A percentile compares a stretch with the other conserved stretches of the same genome.
Conservation (phyloP, 192 early-diverging fungal species). For the Podila epigama region DNA sequence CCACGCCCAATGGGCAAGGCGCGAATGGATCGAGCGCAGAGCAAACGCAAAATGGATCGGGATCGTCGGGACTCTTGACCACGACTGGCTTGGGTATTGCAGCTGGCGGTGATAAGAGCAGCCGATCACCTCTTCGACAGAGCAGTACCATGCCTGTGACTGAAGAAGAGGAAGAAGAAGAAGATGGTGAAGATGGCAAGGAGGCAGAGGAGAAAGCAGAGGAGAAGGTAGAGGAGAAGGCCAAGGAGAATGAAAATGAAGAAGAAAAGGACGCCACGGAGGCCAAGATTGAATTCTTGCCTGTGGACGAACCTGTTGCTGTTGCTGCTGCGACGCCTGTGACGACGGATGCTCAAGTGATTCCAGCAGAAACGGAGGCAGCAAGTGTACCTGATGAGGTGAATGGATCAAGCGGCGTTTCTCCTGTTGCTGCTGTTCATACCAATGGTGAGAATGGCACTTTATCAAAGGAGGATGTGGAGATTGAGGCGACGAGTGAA, state of each 20-base stretch:
- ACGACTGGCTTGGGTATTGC: constrained; percentile 20
- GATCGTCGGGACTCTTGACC: constrained; percentile 23
- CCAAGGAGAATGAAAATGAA: background rate
- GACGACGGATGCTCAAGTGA: background rate
- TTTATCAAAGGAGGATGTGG: too few relatives aligned
- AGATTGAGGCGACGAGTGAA: background rate
- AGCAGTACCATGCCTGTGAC: constrained; percentile 8
- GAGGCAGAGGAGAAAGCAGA: background rate
- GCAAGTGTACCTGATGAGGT: background rate
- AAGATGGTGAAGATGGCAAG: background rate
- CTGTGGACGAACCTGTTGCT: background rate
- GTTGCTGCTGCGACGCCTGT: background rate
- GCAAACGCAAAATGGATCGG: background rate
- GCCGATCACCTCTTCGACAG: constrained; percentile 28
- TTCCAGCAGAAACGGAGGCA: background rate
- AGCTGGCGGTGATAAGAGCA: constrained; percentile 41
- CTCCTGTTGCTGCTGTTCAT: background rate
- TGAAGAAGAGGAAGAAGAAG: background rate
- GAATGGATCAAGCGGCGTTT: background rate
- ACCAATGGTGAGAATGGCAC: background rate
- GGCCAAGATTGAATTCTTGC: background rate
- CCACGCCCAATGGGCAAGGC: background rate
- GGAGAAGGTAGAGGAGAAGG: background rate
- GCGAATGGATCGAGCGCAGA: constrained; percentile 5
- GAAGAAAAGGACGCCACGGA: background rate